Conservation (phyloP, 805 yeast genomes). For the Jamesozyma rosinii region DNA sequence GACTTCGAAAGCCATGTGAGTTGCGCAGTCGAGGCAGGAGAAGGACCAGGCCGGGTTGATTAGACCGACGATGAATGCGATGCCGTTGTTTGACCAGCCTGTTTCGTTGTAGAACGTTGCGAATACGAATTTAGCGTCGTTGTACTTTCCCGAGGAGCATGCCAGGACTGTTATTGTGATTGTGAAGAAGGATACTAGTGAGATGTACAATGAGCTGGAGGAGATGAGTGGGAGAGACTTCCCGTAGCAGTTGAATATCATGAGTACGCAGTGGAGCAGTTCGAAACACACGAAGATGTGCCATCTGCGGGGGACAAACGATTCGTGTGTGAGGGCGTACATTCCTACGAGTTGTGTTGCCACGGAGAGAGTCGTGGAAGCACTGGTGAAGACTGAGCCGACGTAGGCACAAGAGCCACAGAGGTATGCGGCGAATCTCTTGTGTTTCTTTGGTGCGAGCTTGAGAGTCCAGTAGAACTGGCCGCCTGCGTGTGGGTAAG, state of each 20-base stretch:
- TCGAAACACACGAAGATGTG: constrained; percentile 48
- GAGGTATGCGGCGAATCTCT: constrained; percentile 43
- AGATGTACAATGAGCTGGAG: constrained; percentile 43
- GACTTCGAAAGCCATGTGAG: constrained; percentile 66
- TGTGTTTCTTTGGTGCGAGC: constrained; percentile 40
- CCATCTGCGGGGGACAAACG: constrained; percentile 41
- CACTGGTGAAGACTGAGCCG: constrained; percentile 55
- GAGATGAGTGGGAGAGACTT: constrained; percentile 46
- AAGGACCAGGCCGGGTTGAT: constrained; percentile 68
- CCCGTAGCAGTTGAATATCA: constrained; percentile 48
- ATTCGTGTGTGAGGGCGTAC: constrained; percentile 30
- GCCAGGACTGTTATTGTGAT: constrained; percentile 51
- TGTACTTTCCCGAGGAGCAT: constrained; percentile 47
- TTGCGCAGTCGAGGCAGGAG: constrained; percentile 60
- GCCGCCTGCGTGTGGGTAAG: constrained; percentile 57
- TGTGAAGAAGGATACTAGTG: constrained; percentile 45
- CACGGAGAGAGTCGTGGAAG: constrained; percentile 50
- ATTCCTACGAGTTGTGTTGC: constrained; percentile 50
- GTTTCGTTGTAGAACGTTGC: constrained; percentile 48
- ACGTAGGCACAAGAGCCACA: constrained; percentile 61
- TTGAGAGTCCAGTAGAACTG: constrained; percentile 54
- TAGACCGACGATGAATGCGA: constrained; percentile 58
- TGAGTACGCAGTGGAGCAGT: constrained; percentile 37
- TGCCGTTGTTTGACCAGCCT: constrained; percentile 52
- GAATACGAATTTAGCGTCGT: constrained; percentile 49